These are phyloP conservation scores for Ustilaginoidea virens DNA, from an alignment of 2,329 filamentous ascomycete genomes.

Conservation along the genomic window DNA sequence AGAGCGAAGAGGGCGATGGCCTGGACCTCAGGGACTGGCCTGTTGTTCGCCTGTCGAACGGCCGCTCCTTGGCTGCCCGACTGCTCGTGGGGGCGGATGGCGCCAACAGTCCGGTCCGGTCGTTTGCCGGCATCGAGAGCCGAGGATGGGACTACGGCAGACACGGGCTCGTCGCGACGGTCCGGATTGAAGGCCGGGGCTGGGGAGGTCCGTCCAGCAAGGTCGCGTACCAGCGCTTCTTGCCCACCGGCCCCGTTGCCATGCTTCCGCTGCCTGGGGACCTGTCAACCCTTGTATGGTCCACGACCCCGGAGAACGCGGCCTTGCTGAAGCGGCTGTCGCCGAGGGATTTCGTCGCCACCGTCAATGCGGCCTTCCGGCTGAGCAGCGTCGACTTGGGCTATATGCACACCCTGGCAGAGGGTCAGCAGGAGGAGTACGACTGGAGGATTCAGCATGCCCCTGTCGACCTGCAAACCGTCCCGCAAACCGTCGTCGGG, in stretches of 20 bases:
- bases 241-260: constrained; percentile 82
- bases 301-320: constrained; percentile 70
- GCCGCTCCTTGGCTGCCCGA: constrained; percentile 57
- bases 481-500: constrained; percentile 51
- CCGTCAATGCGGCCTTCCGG: constrained; percentile 89
- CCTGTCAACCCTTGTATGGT: constrained; percentile 82
- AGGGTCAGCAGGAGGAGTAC: constrained; percentile 56
- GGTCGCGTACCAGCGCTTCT: constrained; percentile 87
- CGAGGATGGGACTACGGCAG: constrained; percentile 88
- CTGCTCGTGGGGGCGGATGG: constrained; percentile 88
- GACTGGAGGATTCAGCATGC: constrained; percentile 72
- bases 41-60: constrained; percentile 56
- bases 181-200: constrained; percentile 51
- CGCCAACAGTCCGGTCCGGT: constrained; percentile 81
- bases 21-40: constrained; percentile 80
- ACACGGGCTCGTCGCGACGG: constrained; percentile 80
- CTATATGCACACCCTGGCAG: constrained; percentile 56
- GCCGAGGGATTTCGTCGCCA: constrained; percentile 58
- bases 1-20: constrained; percentile 48
- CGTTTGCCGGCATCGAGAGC: constrained; percentile 73
- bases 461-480: constrained; percentile 28
- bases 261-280: constrained; percentile 80
- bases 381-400: constrained; percentile 63
- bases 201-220: constrained; percentile 41
- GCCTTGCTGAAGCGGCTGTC: constrained; percentile 63